These are phyloP conservation scores for Euphrasia arctica DNA, from an alignment of 305 asterid genomes.

Conservation along the genomic window DNA sequence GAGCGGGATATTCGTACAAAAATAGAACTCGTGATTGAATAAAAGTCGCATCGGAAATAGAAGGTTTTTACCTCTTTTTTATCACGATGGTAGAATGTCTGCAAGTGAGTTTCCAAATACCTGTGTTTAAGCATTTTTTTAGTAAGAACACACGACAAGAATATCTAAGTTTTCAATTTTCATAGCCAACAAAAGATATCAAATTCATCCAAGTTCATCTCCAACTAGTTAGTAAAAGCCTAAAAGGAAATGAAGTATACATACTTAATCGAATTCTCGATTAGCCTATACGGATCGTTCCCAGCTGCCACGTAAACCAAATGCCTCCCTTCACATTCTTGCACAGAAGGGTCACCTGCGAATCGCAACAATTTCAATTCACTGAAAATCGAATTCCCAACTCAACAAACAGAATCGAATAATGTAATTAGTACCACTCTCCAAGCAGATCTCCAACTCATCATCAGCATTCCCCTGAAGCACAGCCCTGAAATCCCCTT, in stretches of 20 bases:
- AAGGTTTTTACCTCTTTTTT: conserved; percentile 49
- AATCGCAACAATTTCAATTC: conserved; percentile 16
- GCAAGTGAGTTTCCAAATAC: conserved; percentile 54
- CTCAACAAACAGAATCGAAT: background rate
- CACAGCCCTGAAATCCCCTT: conserved; percentile 89
- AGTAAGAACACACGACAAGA: background rate
- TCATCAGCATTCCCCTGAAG: conserved; percentile 77
- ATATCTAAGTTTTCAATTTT: too few species aligned
- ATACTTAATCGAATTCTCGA: conserved; percentile 69
- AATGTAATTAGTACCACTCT: conserved; percentile 56
- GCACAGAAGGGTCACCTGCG: conserved; percentile 84
- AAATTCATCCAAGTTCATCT: background rate
- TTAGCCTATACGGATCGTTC: conserved; percentile 50
- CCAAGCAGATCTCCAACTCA: conserved; percentile 75
- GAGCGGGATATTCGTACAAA: conserved; percentile 20
- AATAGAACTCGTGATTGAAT: conserved; percentile 9
- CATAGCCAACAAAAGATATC: background rate
- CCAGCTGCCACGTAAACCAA: conserved; percentile 77
- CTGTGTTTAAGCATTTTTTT: conserved; percentile 43
- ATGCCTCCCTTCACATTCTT: conserved; percentile 73
- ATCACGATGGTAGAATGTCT: conserved; percentile 74
- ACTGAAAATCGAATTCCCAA: conserved; percentile 2
- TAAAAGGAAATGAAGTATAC: conserved; percentile 21
- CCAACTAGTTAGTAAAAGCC: background rate
- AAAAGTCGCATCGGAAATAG: conserved; percentile 1